Evolutionary conservation across 352 stramenopile genomes (phyloP).

Genomic region (Globisporangium spinosum): DNA sequence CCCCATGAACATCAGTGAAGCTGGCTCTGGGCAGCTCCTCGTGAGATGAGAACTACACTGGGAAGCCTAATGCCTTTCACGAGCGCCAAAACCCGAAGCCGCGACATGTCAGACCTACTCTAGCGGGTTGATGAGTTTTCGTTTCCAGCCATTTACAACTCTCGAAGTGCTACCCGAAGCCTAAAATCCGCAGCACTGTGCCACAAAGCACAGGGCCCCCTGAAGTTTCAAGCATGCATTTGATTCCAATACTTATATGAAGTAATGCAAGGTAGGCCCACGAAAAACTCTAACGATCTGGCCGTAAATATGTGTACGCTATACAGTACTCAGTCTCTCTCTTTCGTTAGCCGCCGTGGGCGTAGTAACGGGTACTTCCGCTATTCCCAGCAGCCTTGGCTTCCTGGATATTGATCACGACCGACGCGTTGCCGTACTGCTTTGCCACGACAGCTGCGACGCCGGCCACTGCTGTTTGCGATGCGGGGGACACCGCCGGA

Average conservation of each 20-base stretch:
- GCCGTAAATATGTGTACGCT: background rate
- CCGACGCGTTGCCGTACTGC: constrained; percentile 2
- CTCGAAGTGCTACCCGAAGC: background rate
- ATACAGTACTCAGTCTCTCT: background rate
- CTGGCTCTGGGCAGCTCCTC: background rate
- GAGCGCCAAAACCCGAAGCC: background rate
- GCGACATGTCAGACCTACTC: background rate
- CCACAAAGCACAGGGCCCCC: background rate
- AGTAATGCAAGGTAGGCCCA: background rate
- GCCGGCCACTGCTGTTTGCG: background rate
- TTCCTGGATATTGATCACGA: constrained; percentile 18
- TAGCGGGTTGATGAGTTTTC: background rate
- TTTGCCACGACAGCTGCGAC: constrained; percentile 2
- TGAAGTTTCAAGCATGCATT: background rate
- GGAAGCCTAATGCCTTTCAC: background rate
- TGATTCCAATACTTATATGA: background rate
- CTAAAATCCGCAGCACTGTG: background rate
- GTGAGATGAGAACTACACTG: background rate
- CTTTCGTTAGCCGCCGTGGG: background rate
- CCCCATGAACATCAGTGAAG: too few relatives aligned
- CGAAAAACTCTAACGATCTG: background rate
- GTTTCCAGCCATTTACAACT: background rate
- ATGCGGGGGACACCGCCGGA: background rate
- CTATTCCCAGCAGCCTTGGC: constrained; percentile 4
- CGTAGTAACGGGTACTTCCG: background rate